Evolutionary conservation across 495 filamentous ascomycete species (phyloP).

Genomic region (Penicillium paxilli): DNA sequence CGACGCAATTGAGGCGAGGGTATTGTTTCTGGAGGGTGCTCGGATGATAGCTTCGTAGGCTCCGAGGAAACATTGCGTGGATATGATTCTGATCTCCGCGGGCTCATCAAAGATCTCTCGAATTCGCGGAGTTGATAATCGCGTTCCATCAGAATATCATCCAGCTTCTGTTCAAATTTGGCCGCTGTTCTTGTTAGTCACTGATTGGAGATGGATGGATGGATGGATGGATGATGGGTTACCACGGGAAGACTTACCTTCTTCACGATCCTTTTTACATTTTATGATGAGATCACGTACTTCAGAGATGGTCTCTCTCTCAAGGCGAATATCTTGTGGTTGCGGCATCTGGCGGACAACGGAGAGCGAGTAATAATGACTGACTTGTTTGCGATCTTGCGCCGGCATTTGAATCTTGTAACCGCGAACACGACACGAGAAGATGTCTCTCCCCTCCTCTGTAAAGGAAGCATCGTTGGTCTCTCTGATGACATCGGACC

Average conservation of each 20-base stretch:
- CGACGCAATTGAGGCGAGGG: not conserved
- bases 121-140: not conserved
- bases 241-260: not conserved
- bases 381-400: not conserved
- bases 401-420: not conserved
- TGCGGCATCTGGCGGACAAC: not conserved
- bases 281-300: not conserved
- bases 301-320: not conserved
- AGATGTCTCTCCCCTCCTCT: not conserved
- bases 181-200: not conserved
- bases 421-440: not conserved
- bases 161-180: not conserved
- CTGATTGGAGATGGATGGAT: too few relatives aligned
- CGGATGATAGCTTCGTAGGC: not conserved
- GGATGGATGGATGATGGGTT: not conserved
- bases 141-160: not conserved
- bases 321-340: not conserved
- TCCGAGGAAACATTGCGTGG: not conserved
- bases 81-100: not conserved
- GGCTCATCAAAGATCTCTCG: not conserved
- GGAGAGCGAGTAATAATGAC: not conserved
- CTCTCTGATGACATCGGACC: slow-evolving; percentile 1
- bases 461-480: not conserved
- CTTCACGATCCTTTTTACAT: not conserved
- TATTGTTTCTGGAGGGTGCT: not conserved